Evolutionary conservation across 2,329 filamentous ascomycete species (phyloP).

Genomic region (Chaetomiaceae sp.): DNA sequence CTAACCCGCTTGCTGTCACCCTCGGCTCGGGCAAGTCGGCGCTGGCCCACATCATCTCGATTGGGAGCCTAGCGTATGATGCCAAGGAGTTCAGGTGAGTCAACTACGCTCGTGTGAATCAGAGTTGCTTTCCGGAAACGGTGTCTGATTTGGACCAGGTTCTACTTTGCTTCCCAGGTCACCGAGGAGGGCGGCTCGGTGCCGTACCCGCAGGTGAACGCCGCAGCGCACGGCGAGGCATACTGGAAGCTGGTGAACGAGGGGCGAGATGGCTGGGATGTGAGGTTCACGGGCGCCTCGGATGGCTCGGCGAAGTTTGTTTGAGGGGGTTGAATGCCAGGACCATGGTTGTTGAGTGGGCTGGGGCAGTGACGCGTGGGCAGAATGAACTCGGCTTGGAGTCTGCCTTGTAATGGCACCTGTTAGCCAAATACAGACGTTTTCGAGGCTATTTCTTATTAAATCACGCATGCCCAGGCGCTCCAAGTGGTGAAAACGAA

Average conservation of each 20-base stretch:
- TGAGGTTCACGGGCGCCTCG: constrained; percentile 4
- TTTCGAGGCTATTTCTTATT: too few relatives aligned
- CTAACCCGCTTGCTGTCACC: background rate
- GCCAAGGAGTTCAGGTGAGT: background rate
- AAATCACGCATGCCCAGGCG: too few relatives aligned
- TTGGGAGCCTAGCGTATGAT: background rate
- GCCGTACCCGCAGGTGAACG: background rate
- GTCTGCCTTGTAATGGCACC: too few relatives aligned
- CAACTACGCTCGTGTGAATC: background rate
- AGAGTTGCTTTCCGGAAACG: background rate
- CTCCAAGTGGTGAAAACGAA: too few relatives aligned
- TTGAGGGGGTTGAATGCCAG: background rate
- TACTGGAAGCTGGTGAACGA: constrained; percentile 1
- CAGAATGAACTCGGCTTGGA: too few relatives aligned
- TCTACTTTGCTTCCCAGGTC: constrained; percentile 6
- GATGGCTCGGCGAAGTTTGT: background rate
- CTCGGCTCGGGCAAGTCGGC: background rate
- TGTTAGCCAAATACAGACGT: too few relatives aligned
- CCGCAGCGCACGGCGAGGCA: background rate
- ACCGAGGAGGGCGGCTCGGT: background rate
- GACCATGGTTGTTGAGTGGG: too few relatives aligned
- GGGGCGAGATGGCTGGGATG: background rate
- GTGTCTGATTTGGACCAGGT: background rate
- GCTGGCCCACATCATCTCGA: background rate
- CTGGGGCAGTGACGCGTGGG: too few relatives aligned